A percentile compares a stretch with the other conserved stretches of the same genome.
phyloP scores from a whole-genome alignment of 192 early-diverging fungal species.

The Backusella tuberculispora region DNA sequence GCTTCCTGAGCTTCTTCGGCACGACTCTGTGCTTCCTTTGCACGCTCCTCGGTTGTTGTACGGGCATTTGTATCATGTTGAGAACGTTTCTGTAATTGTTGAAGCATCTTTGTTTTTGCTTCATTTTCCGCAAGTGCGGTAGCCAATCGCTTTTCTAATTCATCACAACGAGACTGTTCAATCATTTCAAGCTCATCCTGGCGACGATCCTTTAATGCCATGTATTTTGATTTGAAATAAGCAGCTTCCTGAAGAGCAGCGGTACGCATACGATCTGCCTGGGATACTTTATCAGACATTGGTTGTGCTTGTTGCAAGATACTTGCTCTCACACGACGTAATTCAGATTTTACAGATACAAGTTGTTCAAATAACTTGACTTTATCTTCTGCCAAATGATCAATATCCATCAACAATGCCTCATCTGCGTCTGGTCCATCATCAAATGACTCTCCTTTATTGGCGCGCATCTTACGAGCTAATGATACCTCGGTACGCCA shows the following conservation, averaged over 20 bases:
- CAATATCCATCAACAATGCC: conserved; percentile 36
- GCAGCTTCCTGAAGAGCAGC: conserved; percentile 65
- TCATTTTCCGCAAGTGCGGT: conserved; percentile 52
- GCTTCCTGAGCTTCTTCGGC: conserved; percentile 60
- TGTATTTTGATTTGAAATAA: conserved; percentile 60
- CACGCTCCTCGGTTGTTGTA: conserved; percentile 52
- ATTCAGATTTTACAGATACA: conserved; percentile 58
- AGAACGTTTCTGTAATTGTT: conserved; percentile 53
- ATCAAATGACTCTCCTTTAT: conserved; percentile 8
- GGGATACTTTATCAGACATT: conserved; percentile 53
- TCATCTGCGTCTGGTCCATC: conserved; percentile 37
- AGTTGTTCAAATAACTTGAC: conserved; percentile 54
- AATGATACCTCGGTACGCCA: conserved; percentile 47
- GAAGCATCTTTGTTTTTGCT: conserved; percentile 38
- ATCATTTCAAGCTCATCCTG: conserved; percentile 42
- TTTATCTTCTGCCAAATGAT: conserved; percentile 52
- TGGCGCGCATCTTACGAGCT: conserved; percentile 34
- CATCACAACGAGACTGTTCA: conserved; percentile 47
- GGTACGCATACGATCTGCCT: conserved; percentile 55
- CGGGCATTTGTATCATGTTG: conserved; percentile 52
- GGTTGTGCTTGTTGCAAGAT: conserved; percentile 59
- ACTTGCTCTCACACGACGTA: conserved; percentile 48
- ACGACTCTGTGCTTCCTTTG: conserved; percentile 50
- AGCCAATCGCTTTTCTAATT: conserved; percentile 52
- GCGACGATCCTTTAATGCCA: conserved; percentile 48